Evolutionary conservation across 192 early-diverging fungal genomes (phyloP).

Genomic region (Phycomyces blakesleeanus): DNA sequence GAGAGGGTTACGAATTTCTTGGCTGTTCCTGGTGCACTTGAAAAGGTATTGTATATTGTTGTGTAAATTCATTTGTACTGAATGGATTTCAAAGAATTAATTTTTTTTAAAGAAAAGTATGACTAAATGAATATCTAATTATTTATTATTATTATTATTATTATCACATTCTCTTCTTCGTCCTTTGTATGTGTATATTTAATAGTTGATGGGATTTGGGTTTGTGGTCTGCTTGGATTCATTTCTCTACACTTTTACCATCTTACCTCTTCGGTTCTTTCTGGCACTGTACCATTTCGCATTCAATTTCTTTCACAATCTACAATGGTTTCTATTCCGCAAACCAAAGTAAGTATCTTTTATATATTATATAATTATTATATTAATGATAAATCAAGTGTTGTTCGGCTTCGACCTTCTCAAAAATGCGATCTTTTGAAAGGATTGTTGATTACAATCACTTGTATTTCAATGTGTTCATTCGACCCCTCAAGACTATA

Average conservation of each 20-base stretch:
- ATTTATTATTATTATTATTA: neutral
- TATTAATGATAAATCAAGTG: conserved; percentile 7
- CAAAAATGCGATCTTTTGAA: conserved; percentile 92
- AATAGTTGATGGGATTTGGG: conserved; percentile 88
- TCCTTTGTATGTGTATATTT: too few relatives aligned
- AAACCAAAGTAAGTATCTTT: conserved; percentile 32
- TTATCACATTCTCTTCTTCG: neutral
- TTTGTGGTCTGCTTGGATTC: conserved; percentile 91
- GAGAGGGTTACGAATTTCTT: conserved; percentile 87
- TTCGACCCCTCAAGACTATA: conserved; percentile 90
- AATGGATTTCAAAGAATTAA: too few relatives aligned
- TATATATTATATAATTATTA: neutral
- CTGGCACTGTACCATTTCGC: conserved; percentile 57
- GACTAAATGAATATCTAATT: too few relatives aligned
- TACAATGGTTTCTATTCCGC: conserved; percentile 28
- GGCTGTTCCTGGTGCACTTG: conserved; percentile 81
- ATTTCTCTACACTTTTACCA: conserved; percentile 92
- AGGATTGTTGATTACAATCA: conserved; percentile 72
- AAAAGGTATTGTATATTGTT: too few relatives aligned
- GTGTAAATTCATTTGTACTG: too few relatives aligned
- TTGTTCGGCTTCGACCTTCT: conserved; percentile 61
- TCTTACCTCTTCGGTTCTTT: conserved; percentile 82
- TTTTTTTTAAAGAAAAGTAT: too few relatives aligned
- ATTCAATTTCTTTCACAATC: conserved; percentile 33
- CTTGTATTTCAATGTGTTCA: conserved; percentile 69